Evolutionary conservation across 1,139 yeast genomes (phyloP).

Genomic region (Kurtzmaniella quercitrusa): DNA sequence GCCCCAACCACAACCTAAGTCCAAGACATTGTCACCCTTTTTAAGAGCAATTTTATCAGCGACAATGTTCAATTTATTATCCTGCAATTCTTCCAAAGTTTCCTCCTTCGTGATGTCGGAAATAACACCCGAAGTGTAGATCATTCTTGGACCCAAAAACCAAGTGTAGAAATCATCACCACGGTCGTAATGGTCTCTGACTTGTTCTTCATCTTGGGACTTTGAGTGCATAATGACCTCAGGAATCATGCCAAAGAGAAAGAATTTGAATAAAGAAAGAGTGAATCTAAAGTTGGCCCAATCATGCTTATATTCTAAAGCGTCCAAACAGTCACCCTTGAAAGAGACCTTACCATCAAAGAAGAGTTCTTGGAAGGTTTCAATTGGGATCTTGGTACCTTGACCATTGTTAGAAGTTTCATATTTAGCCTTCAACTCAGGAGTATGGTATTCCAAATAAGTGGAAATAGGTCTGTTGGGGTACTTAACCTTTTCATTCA

Average conservation of each 20-base stretch:
- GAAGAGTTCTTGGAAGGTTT: conserved; percentile 85
- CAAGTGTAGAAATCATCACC: conserved; percentile 94
- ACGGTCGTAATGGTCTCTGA: conserved; percentile 92
- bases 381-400: conserved; percentile 80
- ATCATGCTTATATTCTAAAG: conserved; percentile 83
- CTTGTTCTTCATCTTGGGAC: conserved; percentile 95
- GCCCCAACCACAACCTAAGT: conserved; percentile 97
- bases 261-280: conserved; percentile 69
- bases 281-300: conserved; percentile 87
- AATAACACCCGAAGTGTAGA: conserved; percentile 85
- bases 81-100: conserved; percentile 82
- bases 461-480: conserved; percentile 78
- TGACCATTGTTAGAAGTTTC: conserved; percentile 49
- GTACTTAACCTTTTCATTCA: conserved; percentile 70
- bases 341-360: conserved; percentile 81
- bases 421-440: conserved; percentile 68
- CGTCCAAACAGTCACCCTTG: conserved; percentile 84
- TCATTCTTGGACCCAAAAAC: conserved; percentile 94
- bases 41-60: conserved; percentile 81
- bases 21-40: conserved; percentile 72
- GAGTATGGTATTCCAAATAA: conserved; percentile 80
- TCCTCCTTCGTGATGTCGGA: conserved; percentile 69
- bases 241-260: conserved; percentile 86
- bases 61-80: conserved; percentile 81
- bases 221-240: conserved; percentile 89